Base-by-base conservation (phyloP, 2,329 filamentous ascomycete species). In the Orbilia quercus region DNA sequence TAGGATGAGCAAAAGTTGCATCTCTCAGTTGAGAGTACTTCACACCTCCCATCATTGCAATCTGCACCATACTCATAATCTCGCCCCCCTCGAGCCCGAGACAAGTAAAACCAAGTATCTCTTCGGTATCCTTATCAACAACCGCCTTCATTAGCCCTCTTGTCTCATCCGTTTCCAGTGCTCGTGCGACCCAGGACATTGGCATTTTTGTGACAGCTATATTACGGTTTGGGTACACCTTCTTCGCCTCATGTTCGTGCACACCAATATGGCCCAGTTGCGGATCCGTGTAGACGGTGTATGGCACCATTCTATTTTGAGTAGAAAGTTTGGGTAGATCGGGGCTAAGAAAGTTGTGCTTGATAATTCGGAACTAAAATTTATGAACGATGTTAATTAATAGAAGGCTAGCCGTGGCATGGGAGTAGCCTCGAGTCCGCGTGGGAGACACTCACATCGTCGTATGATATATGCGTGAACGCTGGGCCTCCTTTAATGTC, bases 401-500 rank as follows among this genome's bases (percentile, higher is more conserved):
- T n/a, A n/a, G n/a, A n/a, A 7, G 9, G 31, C 51, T 12, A 62
- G 31, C 18, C 11, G 18, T 45, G 11, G 9, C 9, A 4, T 55
- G 34, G 14, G 14, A 40, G 36, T 12, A 12, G 18, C 2, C 44
- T 7, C 18, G 18, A 16, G 1, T 7, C 34, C 22, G 31, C 28
- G 18, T 1, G 20, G 7, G n/a, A 20, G n/a, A 23, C 22, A 64
- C 66, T 71, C 18, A 71, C 66, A 78, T 86, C 84, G 77, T 86
- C 84, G 79, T 85, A 86, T 2, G 83, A 84, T 74, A 86, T 82
- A 78, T 86, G 85, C 1, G 85, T 86, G 77, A 86, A 86, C 12
- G 83, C 83, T 5, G 84, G 83, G 0, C 82, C 82, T 47, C 84
- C 84, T 62, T 85, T 84, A 53, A 83, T 82, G 74, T 86, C 84